A percentile compares a stretch with the other conserved stretches of the same genome.
These are phyloP conservation scores for Striga hermonthica DNA, from an alignment of 305 asterid genomes.

Conservation along the genomic window DNA sequence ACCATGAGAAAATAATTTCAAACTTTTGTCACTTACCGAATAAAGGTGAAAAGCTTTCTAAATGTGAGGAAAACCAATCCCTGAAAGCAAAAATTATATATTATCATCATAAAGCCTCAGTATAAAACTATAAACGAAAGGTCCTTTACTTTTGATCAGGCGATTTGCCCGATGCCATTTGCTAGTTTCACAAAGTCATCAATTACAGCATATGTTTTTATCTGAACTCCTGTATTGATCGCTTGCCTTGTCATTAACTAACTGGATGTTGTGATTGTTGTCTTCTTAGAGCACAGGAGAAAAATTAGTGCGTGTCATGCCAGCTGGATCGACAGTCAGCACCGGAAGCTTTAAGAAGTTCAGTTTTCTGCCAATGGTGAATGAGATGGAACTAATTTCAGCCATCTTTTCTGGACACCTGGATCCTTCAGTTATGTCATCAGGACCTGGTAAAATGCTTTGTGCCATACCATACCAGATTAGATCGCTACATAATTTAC, in stretches of 20 bases:
- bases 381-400: constrained; percentile 67
- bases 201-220: background rate
- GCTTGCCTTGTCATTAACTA: constrained; percentile 24
- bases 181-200: background rate
- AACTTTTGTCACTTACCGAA: constrained; percentile 9
- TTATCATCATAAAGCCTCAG: constrained; percentile 9
- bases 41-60: background rate
- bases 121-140: constrained; percentile 9
- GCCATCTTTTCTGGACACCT: constrained; percentile 75
- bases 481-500: too few species aligned
- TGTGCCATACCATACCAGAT: constrained; percentile 18
- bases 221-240: constrained; percentile 20
- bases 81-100: background rate
- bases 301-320: constrained; percentile 56
- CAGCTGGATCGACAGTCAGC: constrained; percentile 45
- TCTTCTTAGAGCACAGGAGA: constrained; percentile 50
- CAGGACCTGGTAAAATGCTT: constrained; percentile 66
- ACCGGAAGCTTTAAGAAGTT: constrained; percentile 36
- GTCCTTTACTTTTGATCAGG: background rate
- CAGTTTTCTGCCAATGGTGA: constrained; percentile 54
- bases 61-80: background rate
- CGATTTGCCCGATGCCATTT: background rate
- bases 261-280: constrained; percentile 25
- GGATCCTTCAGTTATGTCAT: constrained; percentile 58
- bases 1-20: background rate